Percentiles rank a stretch among this genome's conserved stretches.
These are phyloP conservation scores for Westerdykella ornata DNA, from an alignment of 2,329 filamentous ascomycete species.

Conservation along the genomic window DNA sequence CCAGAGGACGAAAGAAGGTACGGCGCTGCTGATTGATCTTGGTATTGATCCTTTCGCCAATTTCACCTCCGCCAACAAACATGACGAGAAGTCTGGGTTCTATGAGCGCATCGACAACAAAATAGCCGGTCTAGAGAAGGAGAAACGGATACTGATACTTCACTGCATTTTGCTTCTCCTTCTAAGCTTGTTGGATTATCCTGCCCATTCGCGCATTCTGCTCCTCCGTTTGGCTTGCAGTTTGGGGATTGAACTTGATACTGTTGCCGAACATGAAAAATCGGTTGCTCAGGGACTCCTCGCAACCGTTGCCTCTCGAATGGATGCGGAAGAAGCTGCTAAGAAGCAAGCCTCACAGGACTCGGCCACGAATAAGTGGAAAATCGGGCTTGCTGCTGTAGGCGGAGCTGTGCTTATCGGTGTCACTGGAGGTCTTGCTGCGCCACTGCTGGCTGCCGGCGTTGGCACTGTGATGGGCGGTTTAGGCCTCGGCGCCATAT, in stretches of 20 bases:
- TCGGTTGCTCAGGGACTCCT: conserved; percentile 68
- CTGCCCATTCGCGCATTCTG: conserved; percentile 62
- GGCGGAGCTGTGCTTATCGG: conserved; percentile 79
- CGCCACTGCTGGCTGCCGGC: conserved; percentile 67
- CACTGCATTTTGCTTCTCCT: conserved; percentile 65
- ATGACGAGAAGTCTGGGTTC: conserved; percentile 11
- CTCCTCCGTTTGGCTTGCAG: conserved; percentile 65
- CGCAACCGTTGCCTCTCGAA: conserved; percentile 56
- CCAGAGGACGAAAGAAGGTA: conserved; percentile 16
- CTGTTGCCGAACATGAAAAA: conserved; percentile 63
- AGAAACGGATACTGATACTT: conserved; percentile 58
- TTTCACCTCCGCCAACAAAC: background rate
- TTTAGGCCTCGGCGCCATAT: conserved; percentile 66
- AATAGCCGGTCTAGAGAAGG: conserved; percentile 30
- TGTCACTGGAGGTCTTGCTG: conserved; percentile 68
- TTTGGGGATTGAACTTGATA: conserved; percentile 56
- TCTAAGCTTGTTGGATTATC: conserved; percentile 69
- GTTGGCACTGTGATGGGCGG: conserved; percentile 73
- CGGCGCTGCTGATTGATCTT: conserved; percentile 23
- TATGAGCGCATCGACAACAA: conserved; percentile 35
- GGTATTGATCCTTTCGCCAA: conserved; percentile 20
- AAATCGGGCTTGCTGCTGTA: conserved; percentile 78
- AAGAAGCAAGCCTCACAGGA: conserved; percentile 63
- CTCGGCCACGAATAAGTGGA: conserved; percentile 58
- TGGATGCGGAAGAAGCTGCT: conserved; percentile 69